Conservation (phyloP, 139 green algal genomes). For the Astrephomene gubernaculifera region DNA sequence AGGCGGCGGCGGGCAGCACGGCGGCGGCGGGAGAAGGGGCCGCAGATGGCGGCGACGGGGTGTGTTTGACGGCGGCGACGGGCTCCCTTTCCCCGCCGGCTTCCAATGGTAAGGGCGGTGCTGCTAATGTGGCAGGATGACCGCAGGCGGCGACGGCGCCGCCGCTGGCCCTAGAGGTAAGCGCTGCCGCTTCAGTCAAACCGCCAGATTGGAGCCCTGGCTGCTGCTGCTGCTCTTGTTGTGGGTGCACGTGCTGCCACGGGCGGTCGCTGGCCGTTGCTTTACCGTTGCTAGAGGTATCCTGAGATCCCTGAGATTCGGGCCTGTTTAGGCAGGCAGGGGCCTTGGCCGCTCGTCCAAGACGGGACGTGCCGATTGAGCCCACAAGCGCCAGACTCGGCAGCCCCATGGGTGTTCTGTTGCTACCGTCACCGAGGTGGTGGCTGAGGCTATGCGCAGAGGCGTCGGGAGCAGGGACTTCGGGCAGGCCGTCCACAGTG, state of each 20-base stretch:
- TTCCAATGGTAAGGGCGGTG: no score
- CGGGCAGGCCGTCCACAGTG: conserved; percentile 22
- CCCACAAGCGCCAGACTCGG: not conserved
- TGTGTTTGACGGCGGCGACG: not conserved
- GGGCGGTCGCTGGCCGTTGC: not conserved
- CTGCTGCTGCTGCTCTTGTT: not conserved
- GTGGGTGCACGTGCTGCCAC: not conserved
- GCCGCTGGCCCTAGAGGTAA: not conserved
- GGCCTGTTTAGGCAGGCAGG: not conserved
- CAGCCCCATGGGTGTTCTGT: not conserved
- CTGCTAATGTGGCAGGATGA: no score
- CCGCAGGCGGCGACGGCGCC: not conserved
- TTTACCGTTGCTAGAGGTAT: no score
- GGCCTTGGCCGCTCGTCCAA: not conserved
- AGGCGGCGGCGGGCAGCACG: not conserved
- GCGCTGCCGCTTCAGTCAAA: not conserved
- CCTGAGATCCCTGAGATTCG: not conserved
- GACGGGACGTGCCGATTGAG: no score
- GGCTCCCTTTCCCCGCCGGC: no score
- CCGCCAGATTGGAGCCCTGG: not conserved
- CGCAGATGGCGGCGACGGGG: not conserved
- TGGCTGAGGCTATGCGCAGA: not conserved
- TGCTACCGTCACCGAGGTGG: no score
- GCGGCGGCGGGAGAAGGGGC: not conserved
- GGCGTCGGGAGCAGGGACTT: not conserved